A percentile compares a stretch with the other conserved stretches of the same genome.
Evolutionary conservation across 495 filamentous ascomycete genomes (phyloP).

Genomic region (Podospora anserina): DNA sequence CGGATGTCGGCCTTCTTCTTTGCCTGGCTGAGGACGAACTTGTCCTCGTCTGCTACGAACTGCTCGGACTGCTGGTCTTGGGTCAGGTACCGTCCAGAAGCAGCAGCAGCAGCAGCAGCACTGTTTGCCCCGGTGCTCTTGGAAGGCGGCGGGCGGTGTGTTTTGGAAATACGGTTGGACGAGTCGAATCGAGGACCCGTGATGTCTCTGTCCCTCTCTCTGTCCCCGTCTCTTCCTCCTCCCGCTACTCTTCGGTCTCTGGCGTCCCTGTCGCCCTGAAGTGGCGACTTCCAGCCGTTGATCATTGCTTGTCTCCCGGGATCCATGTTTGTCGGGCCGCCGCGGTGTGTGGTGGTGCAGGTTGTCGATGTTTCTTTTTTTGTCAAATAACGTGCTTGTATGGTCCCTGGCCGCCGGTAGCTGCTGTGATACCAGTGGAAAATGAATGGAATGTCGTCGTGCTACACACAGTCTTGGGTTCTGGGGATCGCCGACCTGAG

Average conservation of each 20-base stretch:
- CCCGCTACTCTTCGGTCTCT: neutral
- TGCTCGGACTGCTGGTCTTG: slow-evolving; percentile 71
- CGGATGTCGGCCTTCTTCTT: slow-evolving; percentile 98
- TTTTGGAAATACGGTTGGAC: slow-evolving; percentile 45
- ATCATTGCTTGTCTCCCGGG: slow-evolving; percentile 50
- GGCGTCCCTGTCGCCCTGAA: neutral
- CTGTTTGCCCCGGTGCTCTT: slow-evolving; percentile 22
- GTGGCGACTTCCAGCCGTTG: slow-evolving; percentile 39
- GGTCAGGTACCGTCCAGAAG: slow-evolving; percentile 39
- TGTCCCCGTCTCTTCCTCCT: slow-evolving; percentile 19
- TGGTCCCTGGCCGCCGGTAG: neutral
- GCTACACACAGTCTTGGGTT: neutral
- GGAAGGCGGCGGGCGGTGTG: slow-evolving; percentile 32
- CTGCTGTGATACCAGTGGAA: neutral
- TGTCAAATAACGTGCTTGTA: neutral
- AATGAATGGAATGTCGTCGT: neutral
- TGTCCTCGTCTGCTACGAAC: slow-evolving; percentile 93
- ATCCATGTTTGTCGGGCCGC: slow-evolving; percentile 35
- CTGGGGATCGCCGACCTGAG: neutral
- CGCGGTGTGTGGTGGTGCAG: neutral
- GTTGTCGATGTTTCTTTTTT: neutral
- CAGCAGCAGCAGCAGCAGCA: slow-evolving; percentile 14
- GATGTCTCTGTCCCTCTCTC: slow-evolving; percentile 37
- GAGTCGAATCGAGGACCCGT: slow-evolving; percentile 45
- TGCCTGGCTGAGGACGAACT: slow-evolving; percentile 92